Evolutionary conservation across 106 monocot genomes (phyloP).

Genomic region (Dendrobium huoshanense): DNA sequence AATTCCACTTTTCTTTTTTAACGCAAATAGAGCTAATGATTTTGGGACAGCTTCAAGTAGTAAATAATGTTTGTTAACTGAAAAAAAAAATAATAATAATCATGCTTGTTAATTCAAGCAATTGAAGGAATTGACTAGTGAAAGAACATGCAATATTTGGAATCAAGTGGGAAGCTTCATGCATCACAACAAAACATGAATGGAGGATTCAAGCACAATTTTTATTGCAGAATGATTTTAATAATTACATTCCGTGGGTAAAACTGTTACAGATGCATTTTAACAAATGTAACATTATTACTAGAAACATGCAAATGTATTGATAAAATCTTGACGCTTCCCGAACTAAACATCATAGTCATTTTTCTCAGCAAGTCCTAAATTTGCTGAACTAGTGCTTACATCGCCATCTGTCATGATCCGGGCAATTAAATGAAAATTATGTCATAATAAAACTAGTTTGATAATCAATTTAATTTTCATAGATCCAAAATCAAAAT

Average conservation of each 20-base stretch:
- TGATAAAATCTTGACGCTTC: too few relatives aligned
- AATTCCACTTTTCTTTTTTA: neutral
- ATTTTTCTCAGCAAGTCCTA: too few relatives aligned
- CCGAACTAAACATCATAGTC: too few relatives aligned
- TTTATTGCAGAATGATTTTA: neutral
- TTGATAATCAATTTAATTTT: too few relatives aligned
- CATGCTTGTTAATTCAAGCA: neutral
- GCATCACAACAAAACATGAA: neutral
- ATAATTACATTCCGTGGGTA: neutral
- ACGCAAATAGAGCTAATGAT: neutral
- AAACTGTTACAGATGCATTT: neutral
- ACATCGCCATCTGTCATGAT: too few relatives aligned
- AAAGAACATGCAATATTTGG: neutral
- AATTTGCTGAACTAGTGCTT: too few relatives aligned
- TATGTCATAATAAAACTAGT: too few relatives aligned
- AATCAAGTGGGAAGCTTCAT: neutral
- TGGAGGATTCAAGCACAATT: neutral
- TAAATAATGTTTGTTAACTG: neutral
- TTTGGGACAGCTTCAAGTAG: neutral
- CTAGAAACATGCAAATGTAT: neutral
- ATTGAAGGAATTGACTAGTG: neutral
- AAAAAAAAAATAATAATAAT: neutral
- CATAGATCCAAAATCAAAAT: too few relatives aligned
- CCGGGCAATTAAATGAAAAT: too few relatives aligned
- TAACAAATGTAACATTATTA: neutral